Conservation (phyloP, 2,329 filamentous ascomycete genomes). For the Hyphodiscus sp. region DNA sequence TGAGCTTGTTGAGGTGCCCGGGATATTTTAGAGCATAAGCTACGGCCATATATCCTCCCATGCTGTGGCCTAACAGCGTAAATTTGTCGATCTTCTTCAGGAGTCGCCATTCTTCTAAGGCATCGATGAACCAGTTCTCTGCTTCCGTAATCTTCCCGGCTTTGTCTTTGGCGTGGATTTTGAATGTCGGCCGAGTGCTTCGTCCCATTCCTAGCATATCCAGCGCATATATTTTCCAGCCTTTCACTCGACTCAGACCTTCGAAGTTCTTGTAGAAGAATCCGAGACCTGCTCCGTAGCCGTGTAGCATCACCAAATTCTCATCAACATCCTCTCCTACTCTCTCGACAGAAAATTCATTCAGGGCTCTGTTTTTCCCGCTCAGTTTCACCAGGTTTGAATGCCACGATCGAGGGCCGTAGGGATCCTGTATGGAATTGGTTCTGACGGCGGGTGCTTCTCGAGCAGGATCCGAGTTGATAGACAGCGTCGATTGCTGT, state of each 20-base stretch:
- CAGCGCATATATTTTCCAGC: slow-evolving; percentile 89
- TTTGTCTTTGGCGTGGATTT: slow-evolving; percentile 73
- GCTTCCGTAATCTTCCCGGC: slow-evolving; percentile 79
- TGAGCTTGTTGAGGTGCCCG: slow-evolving; percentile 88
- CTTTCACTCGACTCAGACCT: slow-evolving; percentile 66
- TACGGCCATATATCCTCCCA: slow-evolving; percentile 91
- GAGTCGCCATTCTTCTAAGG: slow-evolving; percentile 91
- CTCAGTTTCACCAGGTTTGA: slow-evolving; percentile 77
- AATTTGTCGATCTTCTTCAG: slow-evolving; percentile 87
- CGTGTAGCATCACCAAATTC: slow-evolving; percentile 91
- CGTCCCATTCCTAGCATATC: slow-evolving; percentile 95
- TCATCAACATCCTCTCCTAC: slow-evolving; percentile 73
- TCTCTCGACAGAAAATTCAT: slow-evolving; percentile 88
- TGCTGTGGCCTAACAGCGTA: slow-evolving; percentile 84
- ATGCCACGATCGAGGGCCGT: slow-evolving; percentile 79
- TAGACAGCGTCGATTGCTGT: slow-evolving; percentile 32
- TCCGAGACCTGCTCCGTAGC: slow-evolving; percentile 90
- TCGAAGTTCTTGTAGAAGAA: slow-evolving; percentile 99
- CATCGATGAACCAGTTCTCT: slow-evolving; percentile 93
- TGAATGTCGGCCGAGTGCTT: slow-evolving; percentile 77
- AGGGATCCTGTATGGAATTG: slow-evolving; percentile 59
- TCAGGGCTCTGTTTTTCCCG: slow-evolving; percentile 80
- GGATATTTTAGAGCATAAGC: slow-evolving; percentile 97
- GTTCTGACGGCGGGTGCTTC: slow-evolving; percentile 37
- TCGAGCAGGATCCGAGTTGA: slow-evolving; percentile 32